Evolutionary conservation across 2,329 filamentous ascomycete genomes (phyloP).

Genomic region (Thyridium curvatum): DNA sequence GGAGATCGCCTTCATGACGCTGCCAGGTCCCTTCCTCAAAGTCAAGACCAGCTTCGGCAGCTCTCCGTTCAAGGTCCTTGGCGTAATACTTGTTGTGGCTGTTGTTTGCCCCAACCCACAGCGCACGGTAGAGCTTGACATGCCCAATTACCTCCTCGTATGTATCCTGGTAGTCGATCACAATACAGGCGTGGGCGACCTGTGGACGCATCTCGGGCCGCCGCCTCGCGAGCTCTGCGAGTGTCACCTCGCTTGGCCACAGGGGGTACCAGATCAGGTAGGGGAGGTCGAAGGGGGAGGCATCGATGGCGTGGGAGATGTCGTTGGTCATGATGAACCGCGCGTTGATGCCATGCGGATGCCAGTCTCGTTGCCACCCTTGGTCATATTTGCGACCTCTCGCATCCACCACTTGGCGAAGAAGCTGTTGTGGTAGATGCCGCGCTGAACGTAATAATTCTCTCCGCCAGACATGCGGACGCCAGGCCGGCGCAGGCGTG

Average conservation of each 20-base stretch:
- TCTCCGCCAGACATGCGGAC: too few species aligned
- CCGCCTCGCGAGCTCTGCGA: constrained; percentile 3
- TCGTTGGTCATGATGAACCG: constrained; percentile 6
- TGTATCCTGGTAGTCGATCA: constrained; percentile 3
- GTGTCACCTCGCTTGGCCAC: background rate
- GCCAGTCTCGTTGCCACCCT: background rate
- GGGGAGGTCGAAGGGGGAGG: constrained; percentile 1
- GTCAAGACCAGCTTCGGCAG: too few species aligned
- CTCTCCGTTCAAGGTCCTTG: constrained; percentile 1
- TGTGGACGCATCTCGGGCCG: constrained; percentile 2
- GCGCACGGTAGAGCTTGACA: background rate
- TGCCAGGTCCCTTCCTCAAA: too few species aligned
- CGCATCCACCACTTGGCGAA: constrained; percentile 24
- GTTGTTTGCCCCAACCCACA: background rate
- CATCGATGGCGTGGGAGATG: background rate
- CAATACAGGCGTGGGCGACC: constrained; percentile 6
- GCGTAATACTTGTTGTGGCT: constrained; percentile 1
- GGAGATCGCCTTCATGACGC: too few species aligned
- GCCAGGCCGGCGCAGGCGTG: constrained; percentile 21
- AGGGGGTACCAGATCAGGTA: constrained; percentile 9
- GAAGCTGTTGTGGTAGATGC: constrained; percentile 27
- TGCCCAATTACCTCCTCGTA: constrained; percentile 5
- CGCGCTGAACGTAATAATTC: constrained; percentile 18
- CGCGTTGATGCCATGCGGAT: background rate
- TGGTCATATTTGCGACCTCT: too few species aligned